Evolutionary conservation across 176 grass and related monocot genomes (phyloP).

Genomic region (Bonia amplexicaulis): DNA sequence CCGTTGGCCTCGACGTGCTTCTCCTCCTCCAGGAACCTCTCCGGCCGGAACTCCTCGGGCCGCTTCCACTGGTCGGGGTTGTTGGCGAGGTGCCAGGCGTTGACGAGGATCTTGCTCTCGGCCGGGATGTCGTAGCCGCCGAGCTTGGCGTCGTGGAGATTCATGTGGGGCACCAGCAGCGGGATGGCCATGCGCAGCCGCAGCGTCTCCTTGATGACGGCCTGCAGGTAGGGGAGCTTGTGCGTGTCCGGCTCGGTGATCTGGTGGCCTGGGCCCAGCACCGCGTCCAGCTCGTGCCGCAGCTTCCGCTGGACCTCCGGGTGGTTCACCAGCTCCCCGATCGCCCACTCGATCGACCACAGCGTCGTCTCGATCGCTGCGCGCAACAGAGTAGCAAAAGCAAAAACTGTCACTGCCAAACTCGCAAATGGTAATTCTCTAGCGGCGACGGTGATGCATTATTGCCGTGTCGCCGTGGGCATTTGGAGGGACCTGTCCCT

Average conservation of each 20-base stretch:
- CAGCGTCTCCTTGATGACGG: slow-evolving; percentile 82
- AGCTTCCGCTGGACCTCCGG: slow-evolving; percentile 68
- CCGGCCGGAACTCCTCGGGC: slow-evolving; percentile 67
- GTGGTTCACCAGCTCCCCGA: slow-evolving; percentile 93
- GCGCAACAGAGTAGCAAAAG: not conserved
- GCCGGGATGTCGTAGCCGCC: slow-evolving; percentile 67
- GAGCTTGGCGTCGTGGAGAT: slow-evolving; percentile 77
- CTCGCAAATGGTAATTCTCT: too few species aligned
- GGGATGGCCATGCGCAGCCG: slow-evolving; percentile 78
- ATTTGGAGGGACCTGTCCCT: not conserved
- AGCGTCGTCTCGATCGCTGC: slow-evolving; percentile 96
- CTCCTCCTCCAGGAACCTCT: slow-evolving; percentile 82
- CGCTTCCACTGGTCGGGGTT: slow-evolving; percentile 55
- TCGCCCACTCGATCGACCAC: slow-evolving; percentile 97
- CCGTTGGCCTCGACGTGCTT: slow-evolving; percentile 62
- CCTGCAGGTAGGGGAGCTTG: slow-evolving; percentile 67
- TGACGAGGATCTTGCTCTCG: slow-evolving; percentile 81
- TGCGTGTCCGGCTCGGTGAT: slow-evolving; percentile 70
- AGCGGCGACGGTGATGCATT: not conserved
- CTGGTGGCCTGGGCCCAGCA: slow-evolving; percentile 39
- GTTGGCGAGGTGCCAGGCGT: slow-evolving; percentile 79
- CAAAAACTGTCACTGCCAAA: not conserved
- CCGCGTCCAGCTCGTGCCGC: slow-evolving; percentile 53
- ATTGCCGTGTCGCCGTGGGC: not conserved
- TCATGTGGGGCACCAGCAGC: slow-evolving; percentile 82